Conservation (phyloP, 225 moss, liverwort and hornwort species). For the Sphagnum contortum region DNA sequence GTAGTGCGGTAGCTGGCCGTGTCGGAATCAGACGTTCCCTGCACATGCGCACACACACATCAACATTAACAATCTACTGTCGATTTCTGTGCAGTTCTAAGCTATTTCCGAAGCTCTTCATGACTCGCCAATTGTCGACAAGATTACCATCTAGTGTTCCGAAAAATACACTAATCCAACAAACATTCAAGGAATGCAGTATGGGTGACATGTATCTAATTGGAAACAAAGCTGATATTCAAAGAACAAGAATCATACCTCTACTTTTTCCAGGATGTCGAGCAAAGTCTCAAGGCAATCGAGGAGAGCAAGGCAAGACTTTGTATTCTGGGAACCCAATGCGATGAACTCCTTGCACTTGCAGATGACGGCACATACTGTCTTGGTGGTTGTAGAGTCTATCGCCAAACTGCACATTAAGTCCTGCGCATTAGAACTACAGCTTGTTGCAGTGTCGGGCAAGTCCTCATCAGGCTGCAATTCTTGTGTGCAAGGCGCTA, state of each 20-base stretch:
- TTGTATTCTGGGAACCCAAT: slow-evolving; percentile 10
- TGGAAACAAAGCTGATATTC: too few relatives aligned
- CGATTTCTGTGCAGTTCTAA: too few relatives aligned
- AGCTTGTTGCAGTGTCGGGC: not conserved
- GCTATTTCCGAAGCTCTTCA: too few relatives aligned
- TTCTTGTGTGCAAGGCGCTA: too few relatives aligned
- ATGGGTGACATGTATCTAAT: not conserved
- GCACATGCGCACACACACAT: too few relatives aligned
- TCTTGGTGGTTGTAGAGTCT: slow-evolving; percentile 18
- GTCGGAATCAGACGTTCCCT: not conserved
- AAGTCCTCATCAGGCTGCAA: not conserved
- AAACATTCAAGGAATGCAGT: too few relatives aligned
- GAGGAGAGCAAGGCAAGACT: slow-evolving; percentile 16
- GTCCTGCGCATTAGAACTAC: slow-evolving; percentile 3
- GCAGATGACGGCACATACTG: slow-evolving; percentile 14
- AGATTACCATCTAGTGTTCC: too few relatives aligned
- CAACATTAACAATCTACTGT: too few relatives aligned
- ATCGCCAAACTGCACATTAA: slow-evolving; percentile 20
- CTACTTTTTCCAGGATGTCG: slow-evolving; percentile 10
- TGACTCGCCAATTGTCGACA: too few relatives aligned
- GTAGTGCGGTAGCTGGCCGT: not conserved
- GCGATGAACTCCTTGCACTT: slow-evolving; percentile 20
- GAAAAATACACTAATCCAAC: too few relatives aligned
- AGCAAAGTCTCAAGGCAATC: slow-evolving; percentile 11
- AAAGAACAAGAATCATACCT: slow-evolving; percentile 8